Conservation (phyloP, 345 rosid species). For the Bruguiera gymnorhiza region DNA sequence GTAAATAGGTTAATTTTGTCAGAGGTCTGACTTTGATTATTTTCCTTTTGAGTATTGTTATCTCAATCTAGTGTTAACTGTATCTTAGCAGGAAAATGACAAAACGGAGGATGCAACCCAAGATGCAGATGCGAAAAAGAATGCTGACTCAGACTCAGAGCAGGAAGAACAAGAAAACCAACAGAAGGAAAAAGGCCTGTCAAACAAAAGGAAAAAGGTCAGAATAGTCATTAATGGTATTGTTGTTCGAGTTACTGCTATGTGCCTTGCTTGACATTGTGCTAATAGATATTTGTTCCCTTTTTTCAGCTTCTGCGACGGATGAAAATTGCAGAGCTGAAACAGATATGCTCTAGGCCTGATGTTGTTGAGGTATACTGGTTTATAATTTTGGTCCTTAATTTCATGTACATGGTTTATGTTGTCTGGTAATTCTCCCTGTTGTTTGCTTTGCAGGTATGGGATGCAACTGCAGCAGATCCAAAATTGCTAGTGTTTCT, state of each 20-base stretch:
- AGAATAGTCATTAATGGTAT: not conserved
- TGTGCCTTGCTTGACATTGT: not conserved
- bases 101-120: conserved; percentile 58
- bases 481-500: conserved; percentile 91
- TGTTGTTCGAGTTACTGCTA: not conserved
- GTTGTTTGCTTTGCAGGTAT: conserved; percentile 55
- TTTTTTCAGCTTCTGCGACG: conserved; percentile 71
- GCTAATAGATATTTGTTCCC: not conserved
- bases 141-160: conserved; percentile 68
- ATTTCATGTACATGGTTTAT: not conserved
- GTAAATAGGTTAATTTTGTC: conserved; percentile 29
- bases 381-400: not conserved
- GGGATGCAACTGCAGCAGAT: conserved; percentile 99
- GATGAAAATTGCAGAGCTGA: conserved; percentile 92
- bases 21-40: not conserved
- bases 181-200: conserved; percentile 73
- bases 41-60: not conserved
- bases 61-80: not conserved
- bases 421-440: not conserved
- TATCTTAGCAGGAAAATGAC: conserved; percentile 51
- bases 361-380: conserved; percentile 92
- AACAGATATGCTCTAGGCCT: conserved; percentile 91
- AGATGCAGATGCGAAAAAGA: conserved; percentile 59
- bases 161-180: conserved; percentile 69
- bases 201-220: conserved; percentile 91